Conservation (phyloP, 78 protist genomes). For the Dictyostelium citrinum region DNA sequence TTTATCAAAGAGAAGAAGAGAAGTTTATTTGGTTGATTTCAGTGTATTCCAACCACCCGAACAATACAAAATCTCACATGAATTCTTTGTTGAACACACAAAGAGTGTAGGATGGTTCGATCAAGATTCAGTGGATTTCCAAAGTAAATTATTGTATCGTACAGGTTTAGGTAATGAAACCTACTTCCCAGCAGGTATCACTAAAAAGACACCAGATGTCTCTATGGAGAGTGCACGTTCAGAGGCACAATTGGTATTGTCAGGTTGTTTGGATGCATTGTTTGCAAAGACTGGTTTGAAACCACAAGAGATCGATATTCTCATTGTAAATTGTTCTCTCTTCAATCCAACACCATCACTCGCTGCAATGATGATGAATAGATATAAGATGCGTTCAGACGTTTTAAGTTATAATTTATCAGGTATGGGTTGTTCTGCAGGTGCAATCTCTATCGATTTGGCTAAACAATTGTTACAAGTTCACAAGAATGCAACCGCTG, state of each 20-base stretch:
- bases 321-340: conserved; percentile 91
- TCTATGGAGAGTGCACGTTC: conserved; percentile 81
- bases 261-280: conserved; percentile 71
- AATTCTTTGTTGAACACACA: conserved; percentile 68
- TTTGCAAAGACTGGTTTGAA: conserved; percentile 73
- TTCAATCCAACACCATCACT: conserved; percentile 93
- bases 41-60: conserved; percentile 72
- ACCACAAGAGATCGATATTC: conserved; percentile 88
- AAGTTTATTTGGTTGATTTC: conserved; percentile 84
- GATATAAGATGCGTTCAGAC: conserved; percentile 80
- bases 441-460: conserved; percentile 87
- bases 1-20: conserved; percentile 15
- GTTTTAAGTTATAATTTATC: conserved; percentile 82
- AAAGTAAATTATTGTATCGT: conserved; percentile 53
- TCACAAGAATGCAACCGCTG: conserved; percentile 64
- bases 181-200: conserved; percentile 82
- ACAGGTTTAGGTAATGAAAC: conserved; percentile 87
- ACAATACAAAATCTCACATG: conserved; percentile 42
- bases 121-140: conserved; percentile 81
- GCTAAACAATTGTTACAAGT: conserved; percentile 87
- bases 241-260: conserved; percentile 82
- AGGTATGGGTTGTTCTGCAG: conserved; percentile 94
- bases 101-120: conserved; percentile 59
- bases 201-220: conserved; percentile 31
- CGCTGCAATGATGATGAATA: conserved; percentile 86